Percentiles rank a stretch among this genome's conserved stretches.
Conservation (phyloP, 2,329 filamentous ascomycete genomes). For the Torrubiella hemipterigena region DNA sequence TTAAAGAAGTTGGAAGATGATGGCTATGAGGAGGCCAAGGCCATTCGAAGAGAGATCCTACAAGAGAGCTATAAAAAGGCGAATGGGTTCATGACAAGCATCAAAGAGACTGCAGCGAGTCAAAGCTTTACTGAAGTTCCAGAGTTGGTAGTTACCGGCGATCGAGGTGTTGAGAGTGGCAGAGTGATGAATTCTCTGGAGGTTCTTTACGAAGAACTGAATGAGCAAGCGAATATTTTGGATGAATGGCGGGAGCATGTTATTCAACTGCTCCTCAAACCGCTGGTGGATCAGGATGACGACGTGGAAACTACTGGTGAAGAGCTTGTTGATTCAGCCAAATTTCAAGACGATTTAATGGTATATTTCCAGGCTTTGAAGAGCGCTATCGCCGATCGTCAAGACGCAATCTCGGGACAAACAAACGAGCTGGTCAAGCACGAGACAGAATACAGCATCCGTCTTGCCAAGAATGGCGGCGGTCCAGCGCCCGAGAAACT, state of each 20-base stretch:
- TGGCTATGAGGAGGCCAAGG: slow-evolving; percentile 68
- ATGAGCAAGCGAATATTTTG: slow-evolving; percentile 59
- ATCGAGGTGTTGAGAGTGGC: slow-evolving; percentile 61
- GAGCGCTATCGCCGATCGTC: slow-evolving; percentile 66
- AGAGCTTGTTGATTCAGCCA: slow-evolving; percentile 80
- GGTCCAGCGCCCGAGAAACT: slow-evolving; percentile 59
- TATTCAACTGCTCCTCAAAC: slow-evolving; percentile 57
- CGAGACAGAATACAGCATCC: slow-evolving; percentile 53
- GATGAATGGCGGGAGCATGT: slow-evolving; percentile 65
- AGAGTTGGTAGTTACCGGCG: slow-evolving; percentile 35
- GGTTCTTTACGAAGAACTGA: slow-evolving; percentile 51
- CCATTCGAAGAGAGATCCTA: slow-evolving; percentile 68
- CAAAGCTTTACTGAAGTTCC: slow-evolving; percentile 52
- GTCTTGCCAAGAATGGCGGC: slow-evolving; percentile 46
- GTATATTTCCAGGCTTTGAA: slow-evolving; percentile 73
- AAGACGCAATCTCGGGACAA: slow-evolving; percentile 64
- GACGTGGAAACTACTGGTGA: slow-evolving; percentile 67
- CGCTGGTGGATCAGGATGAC: slow-evolving; percentile 74
- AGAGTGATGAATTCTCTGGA: slow-evolving; percentile 55
- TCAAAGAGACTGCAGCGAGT: slow-evolving; percentile 39
- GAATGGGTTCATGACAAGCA: slow-evolving; percentile 43
- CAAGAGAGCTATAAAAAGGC: slow-evolving; percentile 30
- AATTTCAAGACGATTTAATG: slow-evolving; percentile 78
- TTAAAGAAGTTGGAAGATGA: slow-evolving; percentile 61
- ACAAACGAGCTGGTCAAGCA: slow-evolving; percentile 63